Evolutionary conservation across 331 rosid species (phyloP), one percentile per base, ranked within the genome.

Genomic region (Arachis monticola): DNA sequence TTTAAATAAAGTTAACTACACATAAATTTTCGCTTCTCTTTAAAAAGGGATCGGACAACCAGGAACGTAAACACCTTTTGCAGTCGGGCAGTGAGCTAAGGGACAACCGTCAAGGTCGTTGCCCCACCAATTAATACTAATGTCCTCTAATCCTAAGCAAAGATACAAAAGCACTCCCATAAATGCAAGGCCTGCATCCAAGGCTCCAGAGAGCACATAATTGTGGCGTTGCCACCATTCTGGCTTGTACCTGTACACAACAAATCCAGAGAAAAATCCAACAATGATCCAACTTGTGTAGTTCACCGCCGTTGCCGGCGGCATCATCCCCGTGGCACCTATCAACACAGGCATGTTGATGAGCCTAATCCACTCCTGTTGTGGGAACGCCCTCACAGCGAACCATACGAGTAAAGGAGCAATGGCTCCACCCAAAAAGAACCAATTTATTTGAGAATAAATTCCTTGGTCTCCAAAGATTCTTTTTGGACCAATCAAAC

Each of bases 151-250:
- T 8, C 93, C 96, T 27, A 94, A 62, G 44, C 83, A 62, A 58
- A 94, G 87, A 64, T 94, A 94, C 72, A 94, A 60, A 42, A 91
- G 70, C 65, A 94, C 97, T 1, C 91, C 99, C 97, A 94, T 94
- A 72, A 92, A 92, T 8, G 96, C 99, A 46, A 94, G 88, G 0
- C 97, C 99, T 0, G 99, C 99, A 60, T 94, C 97, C 13, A 94
- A 72, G 0, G 97, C 97, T 14, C 97, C 97, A 0, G 97, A 92
- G 11, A 94, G 93, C 2, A 90, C 89, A 77, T 94, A 94, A 67
- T 94, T 92, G 60, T 92, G 88, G 7, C 93, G 87, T 64, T 40
- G 67, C 99, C 99, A 92, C 97, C 93, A 90, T 0, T 90, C 82
- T 0, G 93, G 95, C 41, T 11, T 82, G 51, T 90, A 90, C 63